Evolutionary conservation across 73 alveolate species (phyloP).

Genomic region (Tetrahymena malaccensis): DNA sequence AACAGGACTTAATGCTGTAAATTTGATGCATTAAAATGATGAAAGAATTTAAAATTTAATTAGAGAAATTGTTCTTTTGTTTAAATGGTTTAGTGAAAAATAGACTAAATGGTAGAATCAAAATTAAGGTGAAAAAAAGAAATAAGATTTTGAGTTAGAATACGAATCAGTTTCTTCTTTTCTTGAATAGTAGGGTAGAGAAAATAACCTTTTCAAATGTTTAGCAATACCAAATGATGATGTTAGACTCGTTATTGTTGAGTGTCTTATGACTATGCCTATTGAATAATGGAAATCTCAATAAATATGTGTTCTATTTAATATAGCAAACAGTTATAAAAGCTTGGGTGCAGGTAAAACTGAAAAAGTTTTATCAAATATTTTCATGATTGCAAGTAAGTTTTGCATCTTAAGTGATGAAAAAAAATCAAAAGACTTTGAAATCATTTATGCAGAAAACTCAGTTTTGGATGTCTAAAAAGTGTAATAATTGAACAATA

Average conservation of each 20-base stretch:
- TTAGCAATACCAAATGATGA: constrained; percentile 79
- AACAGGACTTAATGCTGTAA: neutral
- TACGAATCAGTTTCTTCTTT: constrained; percentile 43
- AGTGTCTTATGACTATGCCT: constrained; percentile 71
- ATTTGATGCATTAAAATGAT: neutral
- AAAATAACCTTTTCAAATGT: constrained; percentile 59
- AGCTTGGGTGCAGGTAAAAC: constrained; percentile 89
- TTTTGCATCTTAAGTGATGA: constrained; percentile 27
- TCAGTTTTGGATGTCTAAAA: constrained; percentile 50
- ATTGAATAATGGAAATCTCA: constrained; percentile 59
- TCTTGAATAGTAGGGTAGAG: constrained; percentile 65
- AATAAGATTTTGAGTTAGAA: neutral
- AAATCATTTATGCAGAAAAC: constrained; percentile 55
- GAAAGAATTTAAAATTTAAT: neutral
- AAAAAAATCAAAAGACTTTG: constrained; percentile 51
- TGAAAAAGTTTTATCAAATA: constrained; percentile 65
- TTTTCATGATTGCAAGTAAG: constrained; percentile 62
- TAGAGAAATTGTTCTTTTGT: constrained; percentile 5
- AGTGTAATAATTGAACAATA: neutral
- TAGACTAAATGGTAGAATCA: constrained; percentile 10
- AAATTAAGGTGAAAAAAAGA: constrained; percentile 4
- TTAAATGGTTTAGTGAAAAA: constrained; percentile 16
- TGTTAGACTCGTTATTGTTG: constrained; percentile 78
- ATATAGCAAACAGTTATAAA: constrained; percentile 55
- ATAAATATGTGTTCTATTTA: constrained; percentile 63